Percentiles rank a stretch among this genome's conserved stretches.
Conservation (phyloP, 352 stramenopile genomes). For the Globisporangium parvum region DNA sequence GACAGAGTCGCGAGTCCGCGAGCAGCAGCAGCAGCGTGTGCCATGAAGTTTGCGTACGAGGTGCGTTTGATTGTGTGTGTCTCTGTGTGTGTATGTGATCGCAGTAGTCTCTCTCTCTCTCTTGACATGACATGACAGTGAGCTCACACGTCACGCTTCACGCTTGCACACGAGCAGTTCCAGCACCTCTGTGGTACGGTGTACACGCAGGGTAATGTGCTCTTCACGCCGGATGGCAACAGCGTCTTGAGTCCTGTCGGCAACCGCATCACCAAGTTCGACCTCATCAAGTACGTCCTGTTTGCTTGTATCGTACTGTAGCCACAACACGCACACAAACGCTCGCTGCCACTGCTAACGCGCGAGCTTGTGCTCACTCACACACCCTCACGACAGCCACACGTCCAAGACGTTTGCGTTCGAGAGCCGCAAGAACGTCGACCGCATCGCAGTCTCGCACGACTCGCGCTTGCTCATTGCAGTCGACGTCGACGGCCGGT, state of each 20-base stretch:
- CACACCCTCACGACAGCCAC: slow-evolving; percentile 39
- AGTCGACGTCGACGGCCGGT: slow-evolving; percentile 88
- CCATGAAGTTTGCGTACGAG: slow-evolving; percentile 88
- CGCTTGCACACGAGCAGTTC: slow-evolving; percentile 46
- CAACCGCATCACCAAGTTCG: slow-evolving; percentile 93
- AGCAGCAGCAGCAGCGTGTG: slow-evolving; percentile 2
- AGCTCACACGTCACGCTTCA: background rate
- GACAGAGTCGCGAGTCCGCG: slow-evolving; percentile 10
- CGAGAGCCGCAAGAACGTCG: slow-evolving; percentile 89
- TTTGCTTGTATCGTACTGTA: too few relatives aligned
- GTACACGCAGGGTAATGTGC: slow-evolving; percentile 91
- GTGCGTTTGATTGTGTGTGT: slow-evolving; percentile 17
- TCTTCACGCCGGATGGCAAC: slow-evolving; percentile 92
- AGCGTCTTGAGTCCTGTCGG: slow-evolving; percentile 89
- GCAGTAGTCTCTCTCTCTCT: background rate
- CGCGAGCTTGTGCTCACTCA: too few relatives aligned
- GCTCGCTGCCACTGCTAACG: background rate
- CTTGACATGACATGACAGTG: too few relatives aligned
- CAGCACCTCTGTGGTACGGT: slow-evolving; percentile 91
- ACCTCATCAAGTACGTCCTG: slow-evolving; percentile 85
- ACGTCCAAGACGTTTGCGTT: slow-evolving; percentile 88
- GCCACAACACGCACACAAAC: too few relatives aligned
- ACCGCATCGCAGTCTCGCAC: slow-evolving; percentile 79
- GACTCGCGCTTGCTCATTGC: slow-evolving; percentile 87
- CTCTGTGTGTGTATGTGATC: background rate